These are phyloP conservation scores for Thamnidium elegans DNA, from an alignment of 192 early-diverging fungal genomes.

Conservation along the genomic window DNA sequence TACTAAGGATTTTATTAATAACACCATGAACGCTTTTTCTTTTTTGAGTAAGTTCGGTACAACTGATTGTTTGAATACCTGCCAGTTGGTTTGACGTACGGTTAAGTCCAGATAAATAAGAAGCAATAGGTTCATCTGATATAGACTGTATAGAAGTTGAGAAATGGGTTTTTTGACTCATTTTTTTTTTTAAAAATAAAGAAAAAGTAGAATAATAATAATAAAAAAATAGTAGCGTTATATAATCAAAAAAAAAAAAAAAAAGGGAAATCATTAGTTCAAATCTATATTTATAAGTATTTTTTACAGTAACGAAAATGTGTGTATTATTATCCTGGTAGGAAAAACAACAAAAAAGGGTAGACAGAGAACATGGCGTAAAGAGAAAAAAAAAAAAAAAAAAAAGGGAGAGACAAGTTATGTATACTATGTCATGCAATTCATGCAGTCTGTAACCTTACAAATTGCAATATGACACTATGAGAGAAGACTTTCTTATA, in stretches of 20 bases:
- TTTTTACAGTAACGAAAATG: too few species aligned
- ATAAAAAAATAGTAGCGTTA: too few species aligned
- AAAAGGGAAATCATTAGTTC: not conserved
- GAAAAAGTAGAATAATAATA: not conserved
- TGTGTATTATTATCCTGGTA: too few species aligned
- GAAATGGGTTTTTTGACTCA: not conserved
- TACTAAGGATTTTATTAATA: constrained; percentile 4
- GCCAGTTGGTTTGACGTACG: not conserved
- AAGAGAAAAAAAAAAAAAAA: too few species aligned
- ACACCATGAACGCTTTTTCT: not conserved
- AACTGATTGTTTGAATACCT: not conserved
- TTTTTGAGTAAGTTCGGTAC: not conserved
- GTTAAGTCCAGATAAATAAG: not conserved
- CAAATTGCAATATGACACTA: too few species aligned
- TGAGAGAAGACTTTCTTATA: too few species aligned
- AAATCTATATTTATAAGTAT: too few species aligned
- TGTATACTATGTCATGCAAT: too few species aligned
- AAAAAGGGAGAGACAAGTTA: too few species aligned
- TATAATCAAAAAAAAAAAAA: not conserved
- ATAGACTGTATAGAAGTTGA: constrained; percentile 4
- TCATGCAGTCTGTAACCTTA: too few species aligned
- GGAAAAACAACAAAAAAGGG: too few species aligned
- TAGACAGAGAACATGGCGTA: too few species aligned
- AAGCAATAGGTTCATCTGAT: constrained; percentile 11
- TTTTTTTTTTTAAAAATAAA: not conserved